phyloP scores from a whole-genome alignment of 345 rosid genomes.

The Noccaea bulbosa region DNA sequence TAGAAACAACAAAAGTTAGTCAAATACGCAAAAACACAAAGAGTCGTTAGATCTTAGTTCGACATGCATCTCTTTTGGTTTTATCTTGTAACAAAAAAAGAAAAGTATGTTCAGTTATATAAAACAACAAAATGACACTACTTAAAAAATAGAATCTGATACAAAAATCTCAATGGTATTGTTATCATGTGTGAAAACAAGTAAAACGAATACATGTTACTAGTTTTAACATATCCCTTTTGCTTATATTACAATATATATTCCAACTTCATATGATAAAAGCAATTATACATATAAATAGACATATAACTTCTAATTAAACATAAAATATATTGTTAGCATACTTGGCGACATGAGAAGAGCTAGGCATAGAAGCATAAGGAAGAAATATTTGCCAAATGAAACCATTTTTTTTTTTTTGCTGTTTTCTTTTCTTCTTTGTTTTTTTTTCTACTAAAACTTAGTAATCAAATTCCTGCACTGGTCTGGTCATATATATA shows the following conservation, averaged over 20 bases:
- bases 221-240: neutral
- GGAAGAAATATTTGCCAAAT: slow-evolving; percentile 21
- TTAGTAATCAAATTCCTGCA: neutral
- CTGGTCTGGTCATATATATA: neutral
- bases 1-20: neutral
- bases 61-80: no score
- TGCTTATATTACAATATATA: neutral
- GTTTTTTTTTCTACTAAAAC: neutral
- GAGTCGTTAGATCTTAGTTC: no score
- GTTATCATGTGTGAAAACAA: neutral
- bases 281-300: neutral
- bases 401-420: slow-evolving; percentile 19
- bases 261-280: neutral
- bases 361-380: slow-evolving; percentile 6
- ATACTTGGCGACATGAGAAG: slow-evolving; percentile 15
- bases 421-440: neutral
- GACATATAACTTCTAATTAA: neutral
- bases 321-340: slow-evolving; percentile 18
- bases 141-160: no score
- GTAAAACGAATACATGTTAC: neutral
- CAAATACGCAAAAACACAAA: neutral
- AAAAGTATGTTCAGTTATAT: no score
- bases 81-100: no score
- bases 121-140: no score
- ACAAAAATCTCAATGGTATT: no score